Base-by-base conservation (phyloP, 2,329 filamentous ascomycete species). In the Phoma sp. region DNA sequence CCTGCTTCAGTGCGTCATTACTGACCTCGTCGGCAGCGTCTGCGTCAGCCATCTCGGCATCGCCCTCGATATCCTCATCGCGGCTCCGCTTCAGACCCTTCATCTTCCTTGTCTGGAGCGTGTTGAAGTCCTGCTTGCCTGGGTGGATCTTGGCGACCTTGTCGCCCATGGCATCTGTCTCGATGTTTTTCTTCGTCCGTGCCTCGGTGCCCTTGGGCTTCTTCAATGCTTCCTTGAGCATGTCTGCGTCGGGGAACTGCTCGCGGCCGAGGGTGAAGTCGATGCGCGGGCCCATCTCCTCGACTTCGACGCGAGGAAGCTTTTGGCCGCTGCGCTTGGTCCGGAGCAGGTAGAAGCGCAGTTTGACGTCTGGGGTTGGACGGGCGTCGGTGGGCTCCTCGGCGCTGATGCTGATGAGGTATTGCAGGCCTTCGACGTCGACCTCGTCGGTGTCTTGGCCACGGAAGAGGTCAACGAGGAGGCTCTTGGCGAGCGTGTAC, bases 71-170 rank as follows among this genome's bases (percentile, higher is more conserved):
- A 18, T 65, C 68, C 20, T 66, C 65, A 5, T 63, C 61, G 48
- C 91, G 85, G 61, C 84, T 87, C 62, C 95, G 84, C 85, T 98
- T 99, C 64, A 99, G 77, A 64, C 93, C 95, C 87, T 99, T 99
- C 93, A 99, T 98, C 86, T 99, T 99, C 72, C 95, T 88, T 47
- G 93, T 96, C 82, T 99, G 95, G 76, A 99, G 77, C 67, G 89
- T 85, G 71, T 82, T 83, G 54, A 99, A 83, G 78, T 99, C 92
- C 78, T 97, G 92, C 80, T 89, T 92, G 70, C 90, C 92, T 56
- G 96, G 78, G 76, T 99, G 95, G 60, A 99, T 90, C 65, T 92
- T 88, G 60, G 93, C 95, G 61, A 98, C 83, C 87, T 98, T 98
- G 78, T 99, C 95, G 74, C 95, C 95, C 79, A 99, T 92, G 36